Evolutionary conservation across 305 asterid genomes (phyloP).

Genomic region (Caryopteris hybrid): DNA sequence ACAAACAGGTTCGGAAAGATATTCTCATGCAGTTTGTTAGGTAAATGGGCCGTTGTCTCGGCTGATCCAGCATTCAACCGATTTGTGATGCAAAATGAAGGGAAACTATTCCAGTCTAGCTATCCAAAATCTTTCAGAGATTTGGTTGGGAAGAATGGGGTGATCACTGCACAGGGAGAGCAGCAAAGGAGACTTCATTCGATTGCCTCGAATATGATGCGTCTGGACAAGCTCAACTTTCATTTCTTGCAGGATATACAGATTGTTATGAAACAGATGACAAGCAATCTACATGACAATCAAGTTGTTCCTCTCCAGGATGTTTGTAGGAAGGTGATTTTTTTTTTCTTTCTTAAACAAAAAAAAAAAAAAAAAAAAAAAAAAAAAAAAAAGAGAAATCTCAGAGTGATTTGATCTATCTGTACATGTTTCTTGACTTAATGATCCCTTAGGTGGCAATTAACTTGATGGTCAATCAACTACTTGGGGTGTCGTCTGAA

Average conservation of each 20-base stretch:
- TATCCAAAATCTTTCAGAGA: slow-evolving; percentile 89
- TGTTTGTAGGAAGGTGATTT: slow-evolving; percentile 68
- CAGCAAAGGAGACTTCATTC: slow-evolving; percentile 79
- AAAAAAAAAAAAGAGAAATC: no score
- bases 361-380: no score
- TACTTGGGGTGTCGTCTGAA: slow-evolving; percentile 74
- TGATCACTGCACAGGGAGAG: slow-evolving; percentile 76
- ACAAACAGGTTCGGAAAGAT: slow-evolving; percentile 69
- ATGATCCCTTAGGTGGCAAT: slow-evolving; percentile 56
- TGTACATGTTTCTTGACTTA: not conserved
- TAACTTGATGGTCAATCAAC: slow-evolving; percentile 88
- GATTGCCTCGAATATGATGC: slow-evolving; percentile 88
- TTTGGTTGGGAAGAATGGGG: slow-evolving; percentile 81
- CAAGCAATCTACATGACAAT: slow-evolving; percentile 35
- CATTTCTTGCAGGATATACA: slow-evolving; percentile 80
- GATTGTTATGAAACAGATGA: slow-evolving; percentile 38
- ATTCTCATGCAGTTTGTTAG: slow-evolving; percentile 76
- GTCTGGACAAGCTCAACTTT: slow-evolving; percentile 61
- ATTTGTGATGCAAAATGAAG: slow-evolving; percentile 86
- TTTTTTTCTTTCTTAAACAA: no score
- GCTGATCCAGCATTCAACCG: slow-evolving; percentile 79
- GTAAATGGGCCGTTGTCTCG: slow-evolving; percentile 79
- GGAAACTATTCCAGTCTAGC: slow-evolving; percentile 70
- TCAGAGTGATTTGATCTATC: no score
- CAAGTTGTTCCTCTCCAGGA: slow-evolving; percentile 72